Conservation (phyloP, 441 rosid genomes). For the Syzygium syzygioides region DNA sequence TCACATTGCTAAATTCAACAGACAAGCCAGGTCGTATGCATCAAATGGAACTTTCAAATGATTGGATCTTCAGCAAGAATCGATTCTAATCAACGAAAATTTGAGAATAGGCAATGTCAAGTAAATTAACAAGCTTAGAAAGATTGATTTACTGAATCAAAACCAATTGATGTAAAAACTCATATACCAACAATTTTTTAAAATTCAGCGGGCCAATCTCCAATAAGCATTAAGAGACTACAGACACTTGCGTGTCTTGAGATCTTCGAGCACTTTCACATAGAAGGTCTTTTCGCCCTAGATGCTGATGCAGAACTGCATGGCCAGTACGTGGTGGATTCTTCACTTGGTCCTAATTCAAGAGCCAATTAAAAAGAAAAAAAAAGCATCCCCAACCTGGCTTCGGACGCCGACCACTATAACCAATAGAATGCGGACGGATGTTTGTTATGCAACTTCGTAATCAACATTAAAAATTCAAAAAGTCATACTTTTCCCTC, state of each 20-base stretch:
- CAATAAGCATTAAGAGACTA: neutral
- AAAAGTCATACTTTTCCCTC: neutral
- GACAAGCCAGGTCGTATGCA: neutral
- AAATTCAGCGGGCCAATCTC: neutral
- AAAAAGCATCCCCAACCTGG: constrained; percentile 11
- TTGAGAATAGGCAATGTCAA: neutral
- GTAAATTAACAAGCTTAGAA: neutral
- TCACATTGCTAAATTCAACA: neutral
- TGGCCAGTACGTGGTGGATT: constrained; percentile 14
- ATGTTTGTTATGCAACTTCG: constrained; percentile 37
- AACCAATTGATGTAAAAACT: neutral
- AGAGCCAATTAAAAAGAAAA: constrained; percentile 1
- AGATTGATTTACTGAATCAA: neutral
- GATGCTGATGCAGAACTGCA: constrained; percentile 1
- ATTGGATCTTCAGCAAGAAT: neutral
- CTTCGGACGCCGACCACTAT: constrained; percentile 42
- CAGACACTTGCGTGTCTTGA: neutral
- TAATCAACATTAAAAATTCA: neutral
- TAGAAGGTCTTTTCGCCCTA: neutral
- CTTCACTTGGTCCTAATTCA: constrained; percentile 14
- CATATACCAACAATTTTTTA: neutral
- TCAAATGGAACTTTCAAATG: neutral
- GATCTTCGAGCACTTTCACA: neutral
- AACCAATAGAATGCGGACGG: constrained; percentile 56
- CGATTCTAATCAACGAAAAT: neutral